phyloP scores from a whole-genome alignment of 2,329 filamentous ascomycete genomes.

The Aaosphaeria pasadenensis region DNA sequence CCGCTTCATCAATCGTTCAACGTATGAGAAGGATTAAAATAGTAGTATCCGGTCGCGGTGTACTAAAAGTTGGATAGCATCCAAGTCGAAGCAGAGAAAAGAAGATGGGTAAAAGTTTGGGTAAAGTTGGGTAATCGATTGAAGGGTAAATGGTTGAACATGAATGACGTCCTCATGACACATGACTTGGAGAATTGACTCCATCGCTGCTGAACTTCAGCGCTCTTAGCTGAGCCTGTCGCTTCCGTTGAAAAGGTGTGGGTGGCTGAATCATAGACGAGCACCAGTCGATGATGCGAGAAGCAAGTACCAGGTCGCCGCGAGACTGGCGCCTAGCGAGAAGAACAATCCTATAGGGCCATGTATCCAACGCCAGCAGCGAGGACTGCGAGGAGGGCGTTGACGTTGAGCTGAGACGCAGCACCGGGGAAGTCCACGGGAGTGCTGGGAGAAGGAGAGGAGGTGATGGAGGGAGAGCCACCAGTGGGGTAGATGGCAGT shows the following conservation, averaged over 20 bases:
- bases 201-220: not conserved
- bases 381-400: conserved; percentile 26
- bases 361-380: conserved; percentile 33
- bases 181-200: conserved; percentile 3
- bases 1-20: conserved; percentile 25
- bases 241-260: conserved; percentile 11
- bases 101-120: conserved; percentile 9
- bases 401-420: conserved; percentile 28
- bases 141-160: not conserved
- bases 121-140: conserved; percentile 3
- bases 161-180: conserved; percentile 8
- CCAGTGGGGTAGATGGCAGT: conserved; percentile 5
- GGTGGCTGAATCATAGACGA: conserved; percentile 21
- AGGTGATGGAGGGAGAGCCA: conserved; percentile 10
- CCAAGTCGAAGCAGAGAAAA: not conserved
- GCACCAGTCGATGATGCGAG: conserved; percentile 30
- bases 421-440: conserved; percentile 28
- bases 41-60: conserved; percentile 17
- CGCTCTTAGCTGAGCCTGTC: conserved; percentile 3
- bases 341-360: conserved; percentile 25
- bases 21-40: conserved; percentile 24
- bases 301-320: conserved; percentile 10
- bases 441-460: conserved; percentile 7
- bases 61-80: conserved; percentile 5
- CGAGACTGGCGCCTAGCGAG: conserved; percentile 5